phyloP scores from a whole-genome alignment of 331 rosid species.

The Acacia concinna region DNA sequence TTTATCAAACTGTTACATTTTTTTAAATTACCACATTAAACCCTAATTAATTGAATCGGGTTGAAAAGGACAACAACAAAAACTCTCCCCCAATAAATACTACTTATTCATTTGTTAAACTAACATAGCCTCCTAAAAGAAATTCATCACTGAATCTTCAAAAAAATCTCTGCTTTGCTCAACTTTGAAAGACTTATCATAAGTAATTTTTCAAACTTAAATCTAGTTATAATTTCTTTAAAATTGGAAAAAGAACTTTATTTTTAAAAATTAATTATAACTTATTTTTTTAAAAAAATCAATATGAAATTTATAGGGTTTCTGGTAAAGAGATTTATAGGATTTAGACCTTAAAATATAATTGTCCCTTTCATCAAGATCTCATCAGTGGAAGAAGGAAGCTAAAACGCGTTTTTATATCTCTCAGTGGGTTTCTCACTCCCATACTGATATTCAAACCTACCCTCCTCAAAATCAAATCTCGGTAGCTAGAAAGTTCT shows the following conservation, averaged over 20 bases:
- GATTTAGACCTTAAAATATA: neutral
- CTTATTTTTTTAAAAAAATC: neutral
- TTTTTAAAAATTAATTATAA: too few species aligned
- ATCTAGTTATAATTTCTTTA: neutral
- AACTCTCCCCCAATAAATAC: too few species aligned
- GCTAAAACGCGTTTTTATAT: constrained; percentile 8
- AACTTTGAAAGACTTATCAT: neutral
- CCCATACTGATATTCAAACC: neutral
- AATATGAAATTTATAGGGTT: too few species aligned
- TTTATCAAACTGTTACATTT: neutral
- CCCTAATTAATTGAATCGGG: neutral
- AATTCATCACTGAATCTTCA: neutral
- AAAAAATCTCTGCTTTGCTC: too few species aligned
- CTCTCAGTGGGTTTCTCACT: neutral
- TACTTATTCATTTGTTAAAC: too few species aligned
- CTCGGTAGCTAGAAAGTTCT: neutral
- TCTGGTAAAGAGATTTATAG: neutral
- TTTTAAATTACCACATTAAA: neutral
- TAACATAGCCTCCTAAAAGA: too few species aligned
- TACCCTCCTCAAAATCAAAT: neutral
- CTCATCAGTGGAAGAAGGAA: neutral
- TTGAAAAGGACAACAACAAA: too few species aligned
- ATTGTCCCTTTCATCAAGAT: neutral
- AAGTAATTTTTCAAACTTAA: neutral
- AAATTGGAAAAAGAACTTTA: too few species aligned